Evolutionary conservation across 768 basidiomycete species (phyloP).

Genomic region (Cyclocybe cylindracea): DNA sequence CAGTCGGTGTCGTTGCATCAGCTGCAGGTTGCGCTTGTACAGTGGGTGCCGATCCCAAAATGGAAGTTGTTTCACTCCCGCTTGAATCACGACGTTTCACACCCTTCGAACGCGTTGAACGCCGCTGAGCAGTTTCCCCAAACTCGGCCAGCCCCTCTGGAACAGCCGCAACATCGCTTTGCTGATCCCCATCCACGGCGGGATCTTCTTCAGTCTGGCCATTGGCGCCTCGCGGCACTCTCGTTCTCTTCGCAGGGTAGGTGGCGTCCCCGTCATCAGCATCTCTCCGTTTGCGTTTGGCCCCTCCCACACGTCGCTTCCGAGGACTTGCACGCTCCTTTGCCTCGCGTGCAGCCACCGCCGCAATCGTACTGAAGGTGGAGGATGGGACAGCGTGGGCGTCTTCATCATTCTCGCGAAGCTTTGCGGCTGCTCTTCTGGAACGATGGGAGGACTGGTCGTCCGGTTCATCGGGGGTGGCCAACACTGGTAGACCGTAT

Average conservation of each 20-base stretch:
- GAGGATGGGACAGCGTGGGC: conserved; percentile 15
- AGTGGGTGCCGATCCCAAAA: conserved; percentile 21
- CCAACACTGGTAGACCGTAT: conserved; percentile 55
- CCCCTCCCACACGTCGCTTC: conserved; percentile 47
- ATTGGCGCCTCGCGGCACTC: conserved; percentile 47
- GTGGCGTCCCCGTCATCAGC: conserved; percentile 62
- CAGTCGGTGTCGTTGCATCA: conserved; percentile 1
- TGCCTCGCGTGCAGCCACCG: conserved; percentile 35
- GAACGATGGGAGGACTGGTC: conserved; percentile 28
- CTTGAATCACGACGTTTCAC: conserved; percentile 49
- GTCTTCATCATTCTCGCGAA: conserved; percentile 48
- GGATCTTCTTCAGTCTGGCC: conserved; percentile 43
- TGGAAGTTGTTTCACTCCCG: conserved; percentile 48
- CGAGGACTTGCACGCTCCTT: conserved; percentile 52
- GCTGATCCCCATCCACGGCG: conserved; percentile 27
- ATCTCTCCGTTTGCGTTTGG: conserved; percentile 61
- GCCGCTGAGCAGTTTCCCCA: conserved; percentile 40
- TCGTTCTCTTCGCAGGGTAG: conserved; percentile 72
- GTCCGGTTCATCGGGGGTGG: conserved; percentile 43
- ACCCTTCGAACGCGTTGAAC: conserved; percentile 49
- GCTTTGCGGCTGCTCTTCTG: conserved; percentile 48
- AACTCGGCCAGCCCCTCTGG: conserved; percentile 32
- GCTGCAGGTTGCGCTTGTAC: conserved; percentile 2
- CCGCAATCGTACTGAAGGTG: conserved; percentile 28
- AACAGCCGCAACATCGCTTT: conserved; percentile 21